Percentiles rank a stretch among this genome's conserved stretches.
Evolutionary conservation across 2,329 filamentous ascomycete genomes (phyloP).

Genomic region (Corniculantispora saksenae): DNA sequence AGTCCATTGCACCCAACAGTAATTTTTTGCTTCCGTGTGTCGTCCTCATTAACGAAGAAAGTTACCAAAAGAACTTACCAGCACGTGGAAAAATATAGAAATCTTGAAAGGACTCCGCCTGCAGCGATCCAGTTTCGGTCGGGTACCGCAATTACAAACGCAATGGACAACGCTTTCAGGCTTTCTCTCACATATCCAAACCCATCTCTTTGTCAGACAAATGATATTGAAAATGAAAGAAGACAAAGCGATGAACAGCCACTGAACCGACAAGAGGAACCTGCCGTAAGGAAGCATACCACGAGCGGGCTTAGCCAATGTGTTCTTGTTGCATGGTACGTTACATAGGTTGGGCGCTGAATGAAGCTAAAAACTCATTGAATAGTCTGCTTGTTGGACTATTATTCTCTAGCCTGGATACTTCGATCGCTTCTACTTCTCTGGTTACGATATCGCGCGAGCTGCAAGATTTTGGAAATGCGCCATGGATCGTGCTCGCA

Average conservation of each 20-base stretch:
- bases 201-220: conserved; percentile 27
- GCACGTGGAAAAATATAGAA: too few relatives aligned
- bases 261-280: not conserved
- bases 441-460: conserved; percentile 58
- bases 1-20: too few relatives aligned
- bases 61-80: too few relatives aligned
- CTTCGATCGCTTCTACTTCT: conserved; percentile 59
- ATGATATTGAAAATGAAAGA: not conserved
- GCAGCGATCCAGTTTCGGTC: not conserved
- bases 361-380: conserved; percentile 23
- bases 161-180: conserved; percentile 18
- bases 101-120: not conserved
- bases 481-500: conserved; percentile 56
- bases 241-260: conserved; percentile 11
- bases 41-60: too few relatives aligned
- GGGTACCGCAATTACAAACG: not conserved
- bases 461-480: conserved; percentile 51
- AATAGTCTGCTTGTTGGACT: conserved; percentile 52
- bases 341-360: not conserved
- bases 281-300: not conserved
- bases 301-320: conserved; percentile 8
- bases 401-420: conserved; percentile 58
- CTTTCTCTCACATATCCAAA: conserved; percentile 38
- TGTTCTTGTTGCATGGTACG: conserved; percentile 23
- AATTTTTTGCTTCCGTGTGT: too few relatives aligned